phyloP scores from a whole-genome alignment of 2,329 filamentous ascomycete genomes.

The Cytospora chrysosperma region DNA sequence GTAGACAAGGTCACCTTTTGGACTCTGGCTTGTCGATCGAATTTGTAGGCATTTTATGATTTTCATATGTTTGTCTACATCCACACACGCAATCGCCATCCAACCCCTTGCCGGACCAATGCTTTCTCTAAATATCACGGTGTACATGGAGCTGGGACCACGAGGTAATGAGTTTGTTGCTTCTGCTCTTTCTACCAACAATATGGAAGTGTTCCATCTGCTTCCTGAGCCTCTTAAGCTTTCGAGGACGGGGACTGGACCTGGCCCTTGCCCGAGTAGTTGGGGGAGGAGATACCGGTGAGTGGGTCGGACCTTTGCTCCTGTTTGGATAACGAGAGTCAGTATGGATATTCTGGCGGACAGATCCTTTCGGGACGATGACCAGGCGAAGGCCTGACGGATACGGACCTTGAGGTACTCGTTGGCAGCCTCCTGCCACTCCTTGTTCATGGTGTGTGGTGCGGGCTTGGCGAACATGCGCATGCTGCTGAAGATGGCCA shows the following conservation, averaged over 20 bases:
- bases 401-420: constrained; percentile 82
- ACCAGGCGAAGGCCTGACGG: constrained; percentile 24
- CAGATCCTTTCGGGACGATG: neutral
- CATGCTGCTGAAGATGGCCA: constrained; percentile 69
- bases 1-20: neutral
- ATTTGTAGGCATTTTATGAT: constrained; percentile 27
- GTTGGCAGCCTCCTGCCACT: constrained; percentile 94
- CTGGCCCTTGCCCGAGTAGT: constrained; percentile 75
- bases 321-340: constrained; percentile 43
- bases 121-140: constrained; percentile 31
- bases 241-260: constrained; percentile 67
- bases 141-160: constrained; percentile 35
- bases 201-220: constrained; percentile 32
- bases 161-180: constrained; percentile 25
- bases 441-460: constrained; percentile 89
- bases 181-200: constrained; percentile 38
- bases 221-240: constrained; percentile 37
- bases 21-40: neutral
- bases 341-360: constrained; percentile 22
- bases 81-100: constrained; percentile 31
- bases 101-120: constrained; percentile 15
- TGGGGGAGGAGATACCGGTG: constrained; percentile 76
- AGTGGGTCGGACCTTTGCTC: constrained; percentile 83
- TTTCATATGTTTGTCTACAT: constrained; percentile 36
- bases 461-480: constrained; percentile 69